Base-by-base conservation (phyloP, 169 alveolate genomes). In the Cryptosporidium canis region DNA sequence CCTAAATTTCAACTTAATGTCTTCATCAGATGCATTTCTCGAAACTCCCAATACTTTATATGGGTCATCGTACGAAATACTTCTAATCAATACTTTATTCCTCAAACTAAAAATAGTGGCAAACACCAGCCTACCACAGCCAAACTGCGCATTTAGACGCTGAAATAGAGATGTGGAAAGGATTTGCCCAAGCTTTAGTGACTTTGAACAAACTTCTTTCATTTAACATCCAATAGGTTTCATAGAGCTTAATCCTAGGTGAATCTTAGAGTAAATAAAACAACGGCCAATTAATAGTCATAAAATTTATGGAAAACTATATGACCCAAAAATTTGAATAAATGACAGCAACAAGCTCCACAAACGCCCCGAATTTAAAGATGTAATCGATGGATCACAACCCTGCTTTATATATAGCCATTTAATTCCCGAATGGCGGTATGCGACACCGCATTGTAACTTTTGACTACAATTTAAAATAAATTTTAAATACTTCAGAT, bases 1-100 rank as follows among this genome's bases (percentile, higher is more conserved):
- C 82, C 97, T 93, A 92, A 95, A 96, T 56, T 95, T 96, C 35
- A 94, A 87, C 90, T 95, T 95, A 27, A 96, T 95, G 77, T 96
- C 98, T 27, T 71, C 95, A 61, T 93, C 90, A 41, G 98, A 83
- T 8, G 99, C 98, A 64, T 84, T 92, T 51, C 95, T 90, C 55
- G 94, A 85, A 33, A 96, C 95, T 27, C 98, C 99, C 29, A 97
- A 91, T 47, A 96, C 96, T 12, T 91, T 67, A 56, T 94, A 93
- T 37, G 96, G 96, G 72, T 94, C 96, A 53, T 66, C 31, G 24
- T 51, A 51, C 33, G 63, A 21, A 70, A 44, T 55, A 92, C 41
- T 27, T 27, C 35, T 16, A 70, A 70, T 24, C 3, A 16, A 70
- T 37, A 43, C 29, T 44, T 21, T 67, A 14, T 51, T 51, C 9